Conservation (phyloP, 805 yeast genomes). For the Candida chilensis region DNA sequence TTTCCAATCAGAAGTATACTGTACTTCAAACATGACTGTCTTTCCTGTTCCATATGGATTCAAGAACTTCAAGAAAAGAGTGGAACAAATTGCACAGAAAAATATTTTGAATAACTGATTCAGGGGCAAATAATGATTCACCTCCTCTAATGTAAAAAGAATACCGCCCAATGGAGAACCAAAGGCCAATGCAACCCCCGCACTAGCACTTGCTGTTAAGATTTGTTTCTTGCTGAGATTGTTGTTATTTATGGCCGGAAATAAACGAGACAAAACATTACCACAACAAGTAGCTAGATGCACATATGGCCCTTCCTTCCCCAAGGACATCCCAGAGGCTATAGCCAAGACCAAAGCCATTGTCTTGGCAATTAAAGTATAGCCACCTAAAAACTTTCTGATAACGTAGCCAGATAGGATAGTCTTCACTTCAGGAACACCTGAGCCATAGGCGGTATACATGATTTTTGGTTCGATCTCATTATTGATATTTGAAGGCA, state of each 20-base stretch:
- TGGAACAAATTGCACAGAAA: conserved; percentile 46
- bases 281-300: conserved; percentile 54
- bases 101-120: conserved; percentile 45
- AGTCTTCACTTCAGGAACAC: conserved; percentile 55
- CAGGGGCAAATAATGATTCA: conserved; percentile 44
- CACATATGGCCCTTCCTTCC: conserved; percentile 57
- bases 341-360: conserved; percentile 40
- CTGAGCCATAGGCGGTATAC: conserved; percentile 50
- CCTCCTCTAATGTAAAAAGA: conserved; percentile 46
- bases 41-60: conserved; percentile 56
- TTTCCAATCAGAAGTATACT: conserved; percentile 42
- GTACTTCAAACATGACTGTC: conserved; percentile 44
- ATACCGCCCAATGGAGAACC: conserved; percentile 57
- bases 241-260: conserved; percentile 33
- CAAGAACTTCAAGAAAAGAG: conserved; percentile 39
- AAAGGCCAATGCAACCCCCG: conserved; percentile 54
- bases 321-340: conserved; percentile 47
- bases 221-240: conserved; percentile 44
- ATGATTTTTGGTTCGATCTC: conserved; percentile 6
- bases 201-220: conserved; percentile 45
- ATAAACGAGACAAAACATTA: conserved; percentile 37
- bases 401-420: conserved; percentile 51
- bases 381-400: conserved; percentile 40
- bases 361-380: conserved; percentile 40
- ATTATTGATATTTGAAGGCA: conserved; percentile 3